Percentiles rank a stretch among this genome's conserved stretches.
Evolutionary conservation across 768 basidiomycete species (phyloP).

Genomic region (Pulveroboletus sp.): DNA sequence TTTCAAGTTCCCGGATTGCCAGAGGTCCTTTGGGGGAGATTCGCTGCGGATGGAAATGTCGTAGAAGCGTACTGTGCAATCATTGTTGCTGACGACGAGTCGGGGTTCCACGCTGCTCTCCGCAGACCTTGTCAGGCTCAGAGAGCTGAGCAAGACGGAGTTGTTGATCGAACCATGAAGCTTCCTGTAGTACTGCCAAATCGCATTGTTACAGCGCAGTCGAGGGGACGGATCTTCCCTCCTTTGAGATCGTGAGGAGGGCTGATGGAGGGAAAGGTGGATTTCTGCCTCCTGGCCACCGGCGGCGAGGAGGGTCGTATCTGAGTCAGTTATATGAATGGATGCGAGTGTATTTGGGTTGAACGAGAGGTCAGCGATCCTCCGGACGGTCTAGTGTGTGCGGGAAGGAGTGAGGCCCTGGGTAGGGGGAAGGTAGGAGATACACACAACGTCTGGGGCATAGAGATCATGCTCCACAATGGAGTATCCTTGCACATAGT

Average conservation of each 20-base stretch:
- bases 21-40: conserved; percentile 38
- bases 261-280: conserved; percentile 50
- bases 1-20: conserved; percentile 48
- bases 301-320: conserved; percentile 64
- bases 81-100: conserved; percentile 83
- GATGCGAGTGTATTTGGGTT: conserved; percentile 60
- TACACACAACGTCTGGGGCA: conserved; percentile 42
- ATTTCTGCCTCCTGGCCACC: conserved; percentile 73
- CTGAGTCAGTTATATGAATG: conserved; percentile 44
- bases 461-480: conserved; percentile 61
- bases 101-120: conserved; percentile 70
- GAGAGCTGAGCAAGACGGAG: conserved; percentile 62
- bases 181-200: conserved; percentile 55
- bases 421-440: conserved; percentile 8
- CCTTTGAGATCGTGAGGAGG: conserved; percentile 22
- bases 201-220: conserved; percentile 6
- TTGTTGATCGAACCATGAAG: conserved; percentile 76
- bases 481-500: conserved; percentile 49
- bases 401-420: conserved; percentile 9
- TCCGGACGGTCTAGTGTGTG: conserved; percentile 39
- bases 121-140: conserved; percentile 54
- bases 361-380: conserved; percentile 52
- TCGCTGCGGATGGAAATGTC: conserved; percentile 57
- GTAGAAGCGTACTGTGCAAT: conserved; percentile 75
- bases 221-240: conserved; percentile 12